Conservation (phyloP, 1,284 basidiomycete species). For the Dichomitus squalens region DNA sequence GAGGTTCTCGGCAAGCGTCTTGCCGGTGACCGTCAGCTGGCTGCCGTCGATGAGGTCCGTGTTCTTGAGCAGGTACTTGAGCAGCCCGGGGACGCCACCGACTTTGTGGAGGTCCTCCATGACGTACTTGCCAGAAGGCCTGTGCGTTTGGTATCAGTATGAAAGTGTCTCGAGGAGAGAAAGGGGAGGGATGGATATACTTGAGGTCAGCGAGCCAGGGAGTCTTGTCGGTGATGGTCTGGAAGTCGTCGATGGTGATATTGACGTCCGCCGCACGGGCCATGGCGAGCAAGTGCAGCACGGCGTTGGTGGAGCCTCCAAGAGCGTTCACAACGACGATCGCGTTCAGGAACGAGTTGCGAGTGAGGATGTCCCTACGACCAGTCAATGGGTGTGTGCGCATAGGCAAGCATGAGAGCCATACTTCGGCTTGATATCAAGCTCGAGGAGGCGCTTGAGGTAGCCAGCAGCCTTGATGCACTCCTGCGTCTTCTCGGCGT, state of each 20-base stretch:
- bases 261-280: slow-evolving; percentile 88
- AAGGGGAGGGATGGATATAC: slow-evolving; percentile 38
- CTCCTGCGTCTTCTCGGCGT: slow-evolving; percentile 84
- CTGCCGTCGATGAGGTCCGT: slow-evolving; percentile 88
- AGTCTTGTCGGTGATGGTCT: slow-evolving; percentile 82
- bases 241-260: slow-evolving; percentile 94
- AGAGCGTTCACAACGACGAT: slow-evolving; percentile 84
- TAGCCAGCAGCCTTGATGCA: slow-evolving; percentile 84
- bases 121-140: slow-evolving; percentile 91
- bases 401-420: background rate
- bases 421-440: slow-evolving; percentile 85
- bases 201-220: slow-evolving; percentile 96
- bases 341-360: slow-evolving; percentile 90
- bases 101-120: slow-evolving; percentile 97
- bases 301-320: slow-evolving; percentile 93
- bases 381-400: background rate
- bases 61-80: slow-evolving; percentile 88
- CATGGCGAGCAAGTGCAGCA: slow-evolving; percentile 93
- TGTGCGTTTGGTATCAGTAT: slow-evolving; percentile 28
- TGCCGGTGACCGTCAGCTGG: slow-evolving; percentile 93
- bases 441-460: slow-evolving; percentile 80
- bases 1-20: slow-evolving; percentile 91
- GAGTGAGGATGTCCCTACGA: slow-evolving; percentile 85
- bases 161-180: background rate
- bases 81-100: slow-evolving; percentile 83